Evolutionary conservation across 2,329 filamentous ascomycete genomes (phyloP).

Genomic region (Exserohilum turcica): DNA sequence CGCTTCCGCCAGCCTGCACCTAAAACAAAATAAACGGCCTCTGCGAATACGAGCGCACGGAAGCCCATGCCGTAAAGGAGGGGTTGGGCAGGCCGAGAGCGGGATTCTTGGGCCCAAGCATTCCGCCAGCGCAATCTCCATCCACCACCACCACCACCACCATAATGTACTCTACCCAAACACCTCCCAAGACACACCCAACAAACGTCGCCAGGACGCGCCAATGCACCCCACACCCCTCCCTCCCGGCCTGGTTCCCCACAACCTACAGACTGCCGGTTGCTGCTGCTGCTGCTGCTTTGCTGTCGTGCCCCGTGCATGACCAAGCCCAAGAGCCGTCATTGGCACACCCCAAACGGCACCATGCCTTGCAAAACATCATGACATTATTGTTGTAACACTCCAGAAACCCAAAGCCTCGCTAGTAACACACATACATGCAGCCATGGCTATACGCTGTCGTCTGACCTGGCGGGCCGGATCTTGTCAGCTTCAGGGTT

Average conservation of each 20-base stretch:
- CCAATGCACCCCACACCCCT: constrained; percentile 21
- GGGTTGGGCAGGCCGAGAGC: constrained; percentile 7
- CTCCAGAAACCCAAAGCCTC: constrained; percentile 1
- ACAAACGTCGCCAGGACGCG: constrained; percentile 8
- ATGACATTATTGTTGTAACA: constrained; percentile 2
- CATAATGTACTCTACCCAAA: too few species aligned
- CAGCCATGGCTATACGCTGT: background rate
- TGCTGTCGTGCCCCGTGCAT: background rate
- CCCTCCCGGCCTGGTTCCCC: background rate
- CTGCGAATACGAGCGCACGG: background rate
- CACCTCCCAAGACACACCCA: too few species aligned
- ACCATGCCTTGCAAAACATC: background rate
- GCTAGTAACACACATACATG: background rate
- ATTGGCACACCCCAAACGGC: background rate
- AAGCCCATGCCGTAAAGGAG: background rate
- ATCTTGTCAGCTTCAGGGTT: constrained; percentile 22
- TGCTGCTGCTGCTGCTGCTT: background rate
- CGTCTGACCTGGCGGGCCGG: constrained; percentile 3
- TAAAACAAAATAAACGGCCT: too few species aligned
- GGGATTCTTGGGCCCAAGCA: constrained; percentile 31
- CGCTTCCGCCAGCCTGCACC: too few species aligned
- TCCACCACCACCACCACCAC: too few species aligned
- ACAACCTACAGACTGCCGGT: background rate
- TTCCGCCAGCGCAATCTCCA: constrained; percentile 17
- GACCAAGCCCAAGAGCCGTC: background rate